Base-by-base conservation (phyloP, 768 basidiomycete genomes). In the Ramaria sp. region DNA sequence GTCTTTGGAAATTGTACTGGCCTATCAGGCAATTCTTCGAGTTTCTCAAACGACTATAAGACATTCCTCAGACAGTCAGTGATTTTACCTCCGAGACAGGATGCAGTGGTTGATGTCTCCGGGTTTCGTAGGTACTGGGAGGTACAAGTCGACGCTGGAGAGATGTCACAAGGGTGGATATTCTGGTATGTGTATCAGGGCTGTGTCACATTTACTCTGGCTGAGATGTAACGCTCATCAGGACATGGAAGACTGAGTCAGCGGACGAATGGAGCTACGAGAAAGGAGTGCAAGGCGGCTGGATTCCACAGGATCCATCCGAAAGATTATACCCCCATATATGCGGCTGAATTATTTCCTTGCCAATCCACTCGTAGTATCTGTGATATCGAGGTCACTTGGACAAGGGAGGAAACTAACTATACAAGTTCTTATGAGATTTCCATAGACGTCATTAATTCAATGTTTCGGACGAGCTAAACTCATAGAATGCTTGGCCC, bases 201-300 rank as follows among this genome's bases (percentile, higher is more conserved):
- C 9, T 50, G 30, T 41, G 27, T 13, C 20, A 15, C 51, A 18
- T 27, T 18, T 24, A 53, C 48, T 22, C 18, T 10, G 12, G 7
- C 27, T 27, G 36, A 22, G 47, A 36, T 16, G 4, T 32, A 13
- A 6, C 5, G 25, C 47, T 47, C 6, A 39, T 38, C 47, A 59
- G 61, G 83, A 79, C 85, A 6, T 87, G 85, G 85, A 87, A 86
- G 78, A 71, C 78, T 4, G 85, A 87, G 66, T 77, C 75, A 58
- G 81, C 79, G 13, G 82, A 85, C 64, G 81, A 86, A 58, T 86
- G 82, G 84, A 83, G 82, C 61, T 88, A 88, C 63, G 76, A 80
- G 66, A 79, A 75, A 60, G 85, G 86, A 3, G 65, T 88, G 12
- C 73, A 81, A 64, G 83, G 81, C 32, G 86, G 85, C 50, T 88